A percentile compares a stretch with the other conserved stretches of the same genome.
phyloP scores from a whole-genome alignment of 78 protist genomes.

The Pelomyxa schiedti region DNA sequence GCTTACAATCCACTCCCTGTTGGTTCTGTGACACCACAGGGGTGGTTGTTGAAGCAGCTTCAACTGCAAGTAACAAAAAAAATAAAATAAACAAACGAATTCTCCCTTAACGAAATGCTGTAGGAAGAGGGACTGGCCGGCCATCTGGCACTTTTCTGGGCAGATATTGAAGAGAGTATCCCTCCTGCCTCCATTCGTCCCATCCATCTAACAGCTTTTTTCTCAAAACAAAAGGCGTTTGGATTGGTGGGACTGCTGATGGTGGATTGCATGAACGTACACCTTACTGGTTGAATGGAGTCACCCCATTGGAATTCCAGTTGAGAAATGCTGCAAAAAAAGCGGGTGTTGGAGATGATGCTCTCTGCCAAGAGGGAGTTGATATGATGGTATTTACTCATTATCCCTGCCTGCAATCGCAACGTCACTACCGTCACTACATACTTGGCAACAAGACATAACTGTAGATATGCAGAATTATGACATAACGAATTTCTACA shows the following conservation, averaged over 20 bases:
- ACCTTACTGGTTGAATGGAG: conserved; percentile 42
- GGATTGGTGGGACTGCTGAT: conserved; percentile 35
- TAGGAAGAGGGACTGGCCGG: conserved; percentile 24
- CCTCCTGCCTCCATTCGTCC: too few relatives aligned
- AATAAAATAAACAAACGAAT: too few relatives aligned
- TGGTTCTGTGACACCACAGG: too few relatives aligned
- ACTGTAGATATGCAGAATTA: too few relatives aligned
- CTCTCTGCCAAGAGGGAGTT: background rate
- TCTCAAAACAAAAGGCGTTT: background rate
- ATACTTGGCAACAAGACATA: too few relatives aligned
- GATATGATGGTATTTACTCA: conserved; percentile 1
- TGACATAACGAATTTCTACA: background rate
- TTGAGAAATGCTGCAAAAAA: background rate
- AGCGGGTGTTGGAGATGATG: background rate
- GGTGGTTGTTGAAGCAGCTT: conserved; percentile 26
- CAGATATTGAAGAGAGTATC: too few relatives aligned
- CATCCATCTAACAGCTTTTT: too few relatives aligned
- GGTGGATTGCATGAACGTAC: conserved; percentile 23
- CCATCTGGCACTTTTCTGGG: conserved; percentile 20
- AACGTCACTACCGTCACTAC: too few relatives aligned
- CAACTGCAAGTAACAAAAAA: conserved; percentile 21
- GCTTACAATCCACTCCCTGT: too few relatives aligned
- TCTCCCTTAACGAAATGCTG: too few relatives aligned
- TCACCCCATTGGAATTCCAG: conserved; percentile 13
- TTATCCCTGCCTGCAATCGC: too few relatives aligned